Percentiles rank a stretch among this genome's conserved stretches.
phyloP scores from a whole-genome alignment of 441 rosid genomes.

The Arabidopsis hybrid region DNA sequence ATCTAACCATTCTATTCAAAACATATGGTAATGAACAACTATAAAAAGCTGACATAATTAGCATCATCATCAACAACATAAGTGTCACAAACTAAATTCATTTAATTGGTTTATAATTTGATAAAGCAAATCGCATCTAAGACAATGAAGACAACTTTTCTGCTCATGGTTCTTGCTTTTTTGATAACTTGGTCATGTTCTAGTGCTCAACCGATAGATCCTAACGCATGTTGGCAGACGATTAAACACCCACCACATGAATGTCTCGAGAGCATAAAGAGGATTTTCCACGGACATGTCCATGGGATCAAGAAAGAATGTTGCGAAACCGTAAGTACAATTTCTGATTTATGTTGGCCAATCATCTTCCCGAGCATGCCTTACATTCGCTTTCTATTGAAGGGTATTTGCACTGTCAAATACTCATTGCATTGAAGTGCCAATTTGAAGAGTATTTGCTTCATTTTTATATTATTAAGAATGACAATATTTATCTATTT shows the following conservation, averaged over 20 bases:
- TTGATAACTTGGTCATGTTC: not conserved
- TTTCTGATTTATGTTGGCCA: conserved; percentile 22
- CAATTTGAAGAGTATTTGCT: not conserved
- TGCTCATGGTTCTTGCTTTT: not conserved
- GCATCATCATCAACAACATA: not conserved
- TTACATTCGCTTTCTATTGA: conserved; percentile 17
- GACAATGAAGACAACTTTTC: not conserved
- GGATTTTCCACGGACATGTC: not conserved
- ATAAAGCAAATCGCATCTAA: not conserved
- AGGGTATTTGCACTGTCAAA: not conserved
- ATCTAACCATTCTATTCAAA: too few relatives aligned
- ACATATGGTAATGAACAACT: not conserved
- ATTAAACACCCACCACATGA: not conserved
- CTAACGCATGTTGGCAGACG: not conserved
- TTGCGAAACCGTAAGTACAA: not conserved
- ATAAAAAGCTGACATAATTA: not conserved
- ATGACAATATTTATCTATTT: too few relatives aligned
- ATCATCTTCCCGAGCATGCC: conserved; percentile 3
- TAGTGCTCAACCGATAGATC: not conserved
- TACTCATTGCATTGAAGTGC: not conserved
- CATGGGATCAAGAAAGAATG: conserved; percentile 8
- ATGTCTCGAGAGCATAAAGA: not conserved
- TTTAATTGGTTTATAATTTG: too few relatives aligned
- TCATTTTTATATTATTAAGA: not conserved
- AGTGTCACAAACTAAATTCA: not conserved